A percentile compares a stretch with the other conserved stretches of the same genome.
Conservation (phyloP, 2,329 filamentous ascomycete species). For the Trichothecium sympodiale region DNA sequence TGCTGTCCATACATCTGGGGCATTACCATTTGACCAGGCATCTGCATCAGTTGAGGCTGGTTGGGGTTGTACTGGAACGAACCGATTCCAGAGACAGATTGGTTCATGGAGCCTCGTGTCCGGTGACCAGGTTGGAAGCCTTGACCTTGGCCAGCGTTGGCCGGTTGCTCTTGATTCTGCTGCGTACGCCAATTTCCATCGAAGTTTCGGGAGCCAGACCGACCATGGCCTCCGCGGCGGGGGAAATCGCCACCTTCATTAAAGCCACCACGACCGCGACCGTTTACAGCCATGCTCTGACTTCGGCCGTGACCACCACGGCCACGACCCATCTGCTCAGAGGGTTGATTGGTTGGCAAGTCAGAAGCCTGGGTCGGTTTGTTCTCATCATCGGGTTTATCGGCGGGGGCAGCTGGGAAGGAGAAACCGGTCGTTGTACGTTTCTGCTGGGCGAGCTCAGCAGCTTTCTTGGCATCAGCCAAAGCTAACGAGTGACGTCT, state of each 20-base stretch:
- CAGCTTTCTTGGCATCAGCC: slow-evolving; percentile 94
- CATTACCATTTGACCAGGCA: slow-evolving; percentile 78
- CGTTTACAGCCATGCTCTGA: slow-evolving; percentile 80
- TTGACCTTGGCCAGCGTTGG: slow-evolving; percentile 42
- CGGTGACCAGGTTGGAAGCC: slow-evolving; percentile 91
- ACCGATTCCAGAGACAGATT: slow-evolving; percentile 73
- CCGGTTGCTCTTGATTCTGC: slow-evolving; percentile 48
- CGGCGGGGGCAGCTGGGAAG: slow-evolving; percentile 64
- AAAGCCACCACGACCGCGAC: slow-evolving; percentile 52
- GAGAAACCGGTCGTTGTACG: slow-evolving; percentile 89
- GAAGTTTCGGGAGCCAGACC: slow-evolving; percentile 84
- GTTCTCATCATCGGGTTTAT: slow-evolving; percentile 44
- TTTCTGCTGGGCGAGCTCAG: slow-evolving; percentile 93
- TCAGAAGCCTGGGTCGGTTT: slow-evolving; percentile 15
- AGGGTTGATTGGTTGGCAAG: slow-evolving; percentile 19
- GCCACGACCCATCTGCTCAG: slow-evolving; percentile 35
- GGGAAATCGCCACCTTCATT: slow-evolving; percentile 50
- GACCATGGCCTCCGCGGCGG: slow-evolving; percentile 70
- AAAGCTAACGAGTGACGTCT: slow-evolving; percentile 89
- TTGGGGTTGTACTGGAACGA: slow-evolving; percentile 74
- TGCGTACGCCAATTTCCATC: slow-evolving; percentile 97
- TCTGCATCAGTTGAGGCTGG: slow-evolving; percentile 79
- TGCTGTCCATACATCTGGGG: slow-evolving; percentile 82
- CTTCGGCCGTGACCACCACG: slow-evolving; percentile 60
- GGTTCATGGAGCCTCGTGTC: slow-evolving; percentile 71